Evolutionary conservation across 148 eudicot species (phyloP), one percentile per base, ranked within the genome.

Genomic region (Cornus florida): DNA sequence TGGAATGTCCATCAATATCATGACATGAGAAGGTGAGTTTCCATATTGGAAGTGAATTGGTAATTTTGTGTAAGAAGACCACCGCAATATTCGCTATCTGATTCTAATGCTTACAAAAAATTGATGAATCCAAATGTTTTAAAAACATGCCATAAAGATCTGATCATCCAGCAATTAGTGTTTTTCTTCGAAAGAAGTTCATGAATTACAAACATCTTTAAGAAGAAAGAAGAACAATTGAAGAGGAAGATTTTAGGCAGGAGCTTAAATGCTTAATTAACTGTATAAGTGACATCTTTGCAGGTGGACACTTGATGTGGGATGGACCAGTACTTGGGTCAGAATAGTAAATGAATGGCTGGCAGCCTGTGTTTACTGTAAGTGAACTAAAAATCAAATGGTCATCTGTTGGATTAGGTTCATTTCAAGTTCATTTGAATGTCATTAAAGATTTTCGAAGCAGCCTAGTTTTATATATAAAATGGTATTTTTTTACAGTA

Each of bases 271-370:
- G 66, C 66, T 62, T 6, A 62, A 17, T 5, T n/a, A 17, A 62
- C 5, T 1, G 20, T 62, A 62, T 62, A 62, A 62, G 0, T 62
- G 62, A 57, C 8, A 0, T 57, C 62, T 79, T 59, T 73, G 64
- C 91, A 94, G 98, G 90, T 94, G 91, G 91, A 94, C 96, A 19
- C 90, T 94, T 72, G 98, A 94, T 80, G 90, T 94, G 64, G 98
- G 98, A n/a, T 94, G 98, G 98, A 92, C 98, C 70, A 94, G 98
- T 78, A 89, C 98, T 75, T 94, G 98, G 98, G 98, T 93, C 16
- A 93, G 92, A 86, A 81, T 92, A 48, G 90, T 90, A 46, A 91
- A 93, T 74, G 94, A 89, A 80, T 94, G 96, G 98, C 79, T 94
- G 28, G 98, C 94, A 38, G 98, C 88, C 50, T 86, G 87, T 88